Base-by-base conservation (phyloP, 805 yeast species). In the Komagataella pastoris region DNA sequence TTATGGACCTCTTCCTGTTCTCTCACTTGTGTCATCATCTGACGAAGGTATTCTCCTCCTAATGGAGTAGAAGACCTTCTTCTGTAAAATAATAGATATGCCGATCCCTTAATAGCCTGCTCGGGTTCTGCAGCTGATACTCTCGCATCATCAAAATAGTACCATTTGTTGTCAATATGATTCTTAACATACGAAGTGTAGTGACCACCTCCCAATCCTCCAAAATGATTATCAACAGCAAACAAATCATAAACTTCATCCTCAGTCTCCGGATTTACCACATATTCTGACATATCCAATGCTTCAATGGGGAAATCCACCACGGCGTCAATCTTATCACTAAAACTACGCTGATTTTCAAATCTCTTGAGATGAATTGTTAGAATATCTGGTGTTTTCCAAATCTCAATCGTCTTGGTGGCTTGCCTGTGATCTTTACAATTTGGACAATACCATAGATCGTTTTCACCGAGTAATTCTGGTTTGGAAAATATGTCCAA, bases 141-240 rank as follows among this genome's bases (percentile, higher is more conserved):
- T 36, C 84, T 67, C 1, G 95, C 81, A 63, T 91, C 99, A 62
- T 91, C 90, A 64, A 76, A 91, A 62, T 89, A 85, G 62, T 89
- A 88, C 98, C 98, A 93, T 53, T 79, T 73, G 18, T 69, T 69
- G 60, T 87, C 95, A 47, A 79, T 72, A 64, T 80, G 83, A 61
- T 90, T 90, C 63, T 83, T 85, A 0, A 79, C 96, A 60, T 81
- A 84, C 0, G 98, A 86, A 1, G 99, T 93, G 65, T 93, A 91
- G 69, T 93, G 98, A 1, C 99, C 98, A 3, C 98, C 98, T 0
- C 98, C 97, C 17, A 91, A 71, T 0, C 97, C 97, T 50, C 98
- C 99, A 63, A 75, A 89, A 62, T 93, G 99, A 63, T 91, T 93
- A 63, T 90, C 98, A 19, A 93, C 97, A 0, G 93, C 98, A 59